A percentile compares a stretch with the other conserved stretches of the same genome.
Conservation (phyloP, 345 rosid species). For the Anacardium occidentale region DNA sequence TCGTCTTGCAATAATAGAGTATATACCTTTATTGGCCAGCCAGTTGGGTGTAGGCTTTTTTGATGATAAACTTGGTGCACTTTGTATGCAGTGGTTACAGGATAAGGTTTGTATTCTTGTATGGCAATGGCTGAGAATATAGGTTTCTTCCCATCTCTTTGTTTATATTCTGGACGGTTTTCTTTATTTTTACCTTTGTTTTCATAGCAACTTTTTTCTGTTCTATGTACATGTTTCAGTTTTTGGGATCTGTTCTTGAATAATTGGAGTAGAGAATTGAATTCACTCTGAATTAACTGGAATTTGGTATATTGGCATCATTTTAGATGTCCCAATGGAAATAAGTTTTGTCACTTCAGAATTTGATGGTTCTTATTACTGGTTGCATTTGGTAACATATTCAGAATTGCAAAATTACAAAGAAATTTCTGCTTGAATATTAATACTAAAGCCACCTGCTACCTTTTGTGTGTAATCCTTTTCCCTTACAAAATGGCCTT, state of each 20-base stretch:
- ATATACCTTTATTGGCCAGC: constrained; percentile 91
- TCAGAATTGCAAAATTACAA: background rate
- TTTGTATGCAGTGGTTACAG: constrained; percentile 97
- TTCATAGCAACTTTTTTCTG: background rate
- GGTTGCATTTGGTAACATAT: background rate
- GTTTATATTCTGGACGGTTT: background rate
- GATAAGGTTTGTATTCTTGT: constrained; percentile 67
- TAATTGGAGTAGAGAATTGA: background rate
- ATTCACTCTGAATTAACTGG: background rate
- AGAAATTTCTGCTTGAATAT: background rate
- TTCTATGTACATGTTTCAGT: background rate
- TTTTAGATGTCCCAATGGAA: background rate
- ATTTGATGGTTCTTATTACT: background rate
- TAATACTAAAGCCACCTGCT: background rate
- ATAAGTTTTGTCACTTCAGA: background rate
- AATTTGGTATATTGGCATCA: background rate
- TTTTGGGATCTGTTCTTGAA: constrained; percentile 3
- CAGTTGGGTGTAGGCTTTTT: constrained; percentile 93
- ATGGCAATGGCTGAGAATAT: background rate
- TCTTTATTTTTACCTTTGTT: background rate
- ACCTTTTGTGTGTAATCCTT: background rate
- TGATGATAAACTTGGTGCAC: constrained; percentile 87
- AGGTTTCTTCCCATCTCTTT: background rate
- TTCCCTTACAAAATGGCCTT: background rate
- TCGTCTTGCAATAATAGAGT: constrained; percentile 92